Conservation (phyloP, 148 eudicot genomes). For the Rhododendron griersonianum region DNA sequence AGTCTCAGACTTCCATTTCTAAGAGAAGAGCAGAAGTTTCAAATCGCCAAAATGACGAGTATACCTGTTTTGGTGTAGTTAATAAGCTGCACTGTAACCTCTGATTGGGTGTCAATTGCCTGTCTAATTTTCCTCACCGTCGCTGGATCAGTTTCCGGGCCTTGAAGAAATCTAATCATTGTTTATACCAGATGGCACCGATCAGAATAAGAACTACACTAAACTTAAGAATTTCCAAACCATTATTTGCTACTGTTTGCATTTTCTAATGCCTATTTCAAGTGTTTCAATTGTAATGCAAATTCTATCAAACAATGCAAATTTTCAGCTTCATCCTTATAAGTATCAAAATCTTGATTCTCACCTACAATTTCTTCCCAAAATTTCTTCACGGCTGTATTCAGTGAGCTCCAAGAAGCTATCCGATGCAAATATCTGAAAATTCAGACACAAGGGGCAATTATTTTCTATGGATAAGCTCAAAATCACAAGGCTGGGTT, state of each 20-base stretch:
- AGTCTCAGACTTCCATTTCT: background rate
- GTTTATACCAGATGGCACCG: background rate
- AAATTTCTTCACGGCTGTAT: slow-evolving; percentile 93
- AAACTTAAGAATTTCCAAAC: background rate
- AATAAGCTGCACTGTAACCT: slow-evolving; percentile 94
- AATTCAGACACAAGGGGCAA: background rate
- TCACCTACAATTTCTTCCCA: slow-evolving; percentile 97
- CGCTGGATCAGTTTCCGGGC: slow-evolving; percentile 96
- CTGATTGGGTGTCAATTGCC: slow-evolving; percentile 77
- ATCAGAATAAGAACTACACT: background rate
- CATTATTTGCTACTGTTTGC: background rate
- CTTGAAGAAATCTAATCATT: slow-evolving; percentile 80
- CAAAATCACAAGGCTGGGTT: background rate
- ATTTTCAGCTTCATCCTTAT: background rate
- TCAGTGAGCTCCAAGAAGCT: slow-evolving; percentile 99
- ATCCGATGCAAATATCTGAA: slow-evolving; percentile 96
- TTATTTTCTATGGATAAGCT: background rate
- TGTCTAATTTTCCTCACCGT: slow-evolving; percentile 85
- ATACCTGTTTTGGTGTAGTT: slow-evolving; percentile 95
- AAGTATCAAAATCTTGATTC: background rate
- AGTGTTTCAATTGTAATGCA: background rate
- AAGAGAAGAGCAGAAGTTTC: background rate
- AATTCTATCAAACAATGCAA: background rate
- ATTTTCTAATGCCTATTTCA: background rate
- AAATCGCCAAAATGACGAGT: slow-evolving; percentile 6